Percentiles rank a stretch among this genome's conserved stretches.
Conservation (phyloP, 2,329 filamentous ascomycete species). For the Kalaharituber pfeilii region DNA sequence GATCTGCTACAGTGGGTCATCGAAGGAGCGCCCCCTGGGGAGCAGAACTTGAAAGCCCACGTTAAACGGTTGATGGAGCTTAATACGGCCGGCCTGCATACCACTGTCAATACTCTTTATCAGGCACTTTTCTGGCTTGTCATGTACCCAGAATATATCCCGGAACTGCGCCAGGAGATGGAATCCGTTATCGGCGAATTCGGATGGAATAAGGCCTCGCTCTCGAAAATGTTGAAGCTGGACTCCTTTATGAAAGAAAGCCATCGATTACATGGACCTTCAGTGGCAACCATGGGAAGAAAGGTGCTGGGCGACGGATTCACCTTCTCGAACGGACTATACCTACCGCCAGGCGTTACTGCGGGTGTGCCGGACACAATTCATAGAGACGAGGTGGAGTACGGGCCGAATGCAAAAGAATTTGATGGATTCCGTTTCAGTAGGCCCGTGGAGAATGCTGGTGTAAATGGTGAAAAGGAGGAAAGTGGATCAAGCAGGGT, state of each 20-base stretch:
- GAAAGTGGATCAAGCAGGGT: too few species aligned
- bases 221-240: neutral
- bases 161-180: neutral
- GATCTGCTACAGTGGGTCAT: neutral
- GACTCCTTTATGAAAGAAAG: neutral
- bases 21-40: neutral
- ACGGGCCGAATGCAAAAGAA: neutral
- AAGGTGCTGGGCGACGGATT: neutral
- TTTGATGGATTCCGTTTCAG: neutral
- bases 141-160: neutral
- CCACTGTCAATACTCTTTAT: neutral
- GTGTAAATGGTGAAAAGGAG: too few species aligned
- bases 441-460: neutral
- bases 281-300: neutral
- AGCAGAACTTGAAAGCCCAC: neutral
- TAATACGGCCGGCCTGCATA: neutral
- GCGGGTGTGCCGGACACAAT: neutral
- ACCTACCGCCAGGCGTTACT: neutral
- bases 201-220: neutral
- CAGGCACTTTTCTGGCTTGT: neutral
- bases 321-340: neutral
- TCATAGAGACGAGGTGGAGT: neutral
- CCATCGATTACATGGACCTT: neutral
- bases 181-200: neutral
- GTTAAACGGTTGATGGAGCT: neutral